Base-by-base conservation (phyloP, 2,329 filamentous ascomycete species). In the Phoma herbarum region DNA sequence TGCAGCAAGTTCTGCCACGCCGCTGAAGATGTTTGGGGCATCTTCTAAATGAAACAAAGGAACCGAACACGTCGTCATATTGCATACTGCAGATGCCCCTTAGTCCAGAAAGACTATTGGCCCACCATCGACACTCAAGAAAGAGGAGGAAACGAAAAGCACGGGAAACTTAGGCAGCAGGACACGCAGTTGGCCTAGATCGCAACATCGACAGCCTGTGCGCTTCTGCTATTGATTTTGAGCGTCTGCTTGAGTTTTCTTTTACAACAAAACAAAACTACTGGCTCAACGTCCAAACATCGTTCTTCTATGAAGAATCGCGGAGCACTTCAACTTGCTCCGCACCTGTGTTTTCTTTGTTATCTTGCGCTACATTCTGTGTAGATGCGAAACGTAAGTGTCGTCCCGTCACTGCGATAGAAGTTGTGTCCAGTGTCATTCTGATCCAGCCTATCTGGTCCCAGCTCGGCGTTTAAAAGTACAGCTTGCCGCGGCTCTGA, bases 1-100 rank as follows among this genome's bases (percentile, higher is more conserved):
- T 99, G 95, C 85, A 97, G 94, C 87, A 99, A 98, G 80, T 98
- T 99, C 84, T 98, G 95, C 80, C 95, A 99, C 79, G 95, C 94
- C 39, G 94, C 93, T 42, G 95, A 99, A 80, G 95, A 99, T 78
- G 90, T 90, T 33, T 99, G 95, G 95, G 88, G 92, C 75, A 91
- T 99, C 69, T 86, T 97, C 72, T 99, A 88, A 84, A 37, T 42
- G 49, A 45, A 46, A 42, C 52, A 37, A 39, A 50, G 22, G 52
- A 25, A 33, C 18, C 41, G 22, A 47, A 39, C 22, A 44, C 52
- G 49, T 51, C 39, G 59, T 63, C 73, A 66, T 66, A 69, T 65
- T 65, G 47, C 64, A 63, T 64, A 48, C 57, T 49, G 57, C 63
- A 66, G 66, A 71, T 65, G 69, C 70, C 67, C 62, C 60, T 63